A percentile compares a stretch with the other conserved stretches of the same genome.
These are phyloP conservation scores for Metschnikowia similis DNA, from an alignment of 805 yeast genomes.

Conservation along the genomic window DNA sequence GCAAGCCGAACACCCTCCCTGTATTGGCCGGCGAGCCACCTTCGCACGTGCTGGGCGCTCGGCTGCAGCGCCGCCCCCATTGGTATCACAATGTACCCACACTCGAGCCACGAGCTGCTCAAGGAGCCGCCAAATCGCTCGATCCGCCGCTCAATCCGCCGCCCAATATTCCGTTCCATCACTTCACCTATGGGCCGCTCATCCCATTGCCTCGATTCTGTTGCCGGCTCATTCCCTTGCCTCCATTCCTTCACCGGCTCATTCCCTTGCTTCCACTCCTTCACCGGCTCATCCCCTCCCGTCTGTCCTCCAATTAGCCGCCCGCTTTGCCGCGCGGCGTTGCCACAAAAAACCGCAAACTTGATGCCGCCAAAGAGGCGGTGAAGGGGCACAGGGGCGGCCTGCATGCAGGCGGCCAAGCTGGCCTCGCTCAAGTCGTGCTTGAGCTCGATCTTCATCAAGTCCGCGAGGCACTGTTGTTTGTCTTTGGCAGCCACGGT, in stretches of 20 bases:
- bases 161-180: not conserved
- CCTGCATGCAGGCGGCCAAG: not conserved
- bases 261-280: too few species aligned
- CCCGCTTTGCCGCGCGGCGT: too few species aligned
- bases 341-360: slow-evolving; percentile 23
- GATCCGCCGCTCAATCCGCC: slow-evolving; percentile 22
- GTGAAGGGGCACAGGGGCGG: slow-evolving; percentile 16
- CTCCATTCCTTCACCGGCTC: too few species aligned
- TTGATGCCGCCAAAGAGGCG: slow-evolving; percentile 33
- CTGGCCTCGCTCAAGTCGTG: slow-evolving; percentile 2
- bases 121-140: slow-evolving; percentile 43
- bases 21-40: slow-evolving; percentile 13
- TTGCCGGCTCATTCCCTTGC: too few species aligned
- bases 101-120: slow-evolving; percentile 10
- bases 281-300: too few species aligned
- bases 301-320: too few species aligned
- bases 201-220: too few species aligned
- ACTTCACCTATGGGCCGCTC: too few species aligned
- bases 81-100: slow-evolving; percentile 40
- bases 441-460: slow-evolving; percentile 10
- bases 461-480: slow-evolving; percentile 8
- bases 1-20: slow-evolving; percentile 25
- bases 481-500: slow-evolving; percentile 22
- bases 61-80: not conserved
- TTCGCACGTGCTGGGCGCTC: slow-evolving; percentile 2